These are phyloP conservation scores for Citrus australasica DNA, from an alignment of 345 rosid genomes.

Conservation along the genomic window DNA sequence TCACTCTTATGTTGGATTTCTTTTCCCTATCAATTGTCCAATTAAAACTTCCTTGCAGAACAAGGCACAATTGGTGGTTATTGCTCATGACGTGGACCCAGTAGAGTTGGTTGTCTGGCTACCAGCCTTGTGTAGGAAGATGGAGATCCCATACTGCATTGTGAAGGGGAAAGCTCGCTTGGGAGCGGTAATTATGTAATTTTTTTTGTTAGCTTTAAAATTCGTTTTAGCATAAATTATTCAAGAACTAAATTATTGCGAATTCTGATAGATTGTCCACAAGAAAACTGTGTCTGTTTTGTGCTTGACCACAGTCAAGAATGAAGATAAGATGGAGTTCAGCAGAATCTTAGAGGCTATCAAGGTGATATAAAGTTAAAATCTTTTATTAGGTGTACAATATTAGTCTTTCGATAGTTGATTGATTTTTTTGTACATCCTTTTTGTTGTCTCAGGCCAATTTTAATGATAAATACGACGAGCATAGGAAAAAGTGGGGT, in stretches of 20 bases:
- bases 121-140: constrained; percentile 57
- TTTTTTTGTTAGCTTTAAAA: not conserved
- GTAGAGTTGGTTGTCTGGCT: constrained; percentile 61
- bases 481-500: constrained; percentile 79
- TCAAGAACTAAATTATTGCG: not conserved
- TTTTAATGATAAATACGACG: constrained; percentile 71
- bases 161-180: constrained; percentile 58
- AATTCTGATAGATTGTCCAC: constrained; percentile 53
- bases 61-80: constrained; percentile 63
- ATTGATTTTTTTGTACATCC: not conserved
- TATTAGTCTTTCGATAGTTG: not conserved
- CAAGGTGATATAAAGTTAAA: constrained; percentile 35
- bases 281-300: constrained; percentile 69
- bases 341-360: constrained; percentile 72
- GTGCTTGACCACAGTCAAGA: constrained; percentile 73
- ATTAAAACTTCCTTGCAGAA: constrained; percentile 34
- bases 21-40: not conserved
- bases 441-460: constrained; percentile 40
- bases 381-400: not conserved
- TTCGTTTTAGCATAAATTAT: not conserved
- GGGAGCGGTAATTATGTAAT: constrained; percentile 33
- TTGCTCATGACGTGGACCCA: constrained; percentile 61
- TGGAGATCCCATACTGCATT: constrained; percentile 57
- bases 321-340: constrained; percentile 75
- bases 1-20: not conserved